Conservation (phyloP, 306 rosid genomes). For the Citrullus mucosospermus region DNA sequence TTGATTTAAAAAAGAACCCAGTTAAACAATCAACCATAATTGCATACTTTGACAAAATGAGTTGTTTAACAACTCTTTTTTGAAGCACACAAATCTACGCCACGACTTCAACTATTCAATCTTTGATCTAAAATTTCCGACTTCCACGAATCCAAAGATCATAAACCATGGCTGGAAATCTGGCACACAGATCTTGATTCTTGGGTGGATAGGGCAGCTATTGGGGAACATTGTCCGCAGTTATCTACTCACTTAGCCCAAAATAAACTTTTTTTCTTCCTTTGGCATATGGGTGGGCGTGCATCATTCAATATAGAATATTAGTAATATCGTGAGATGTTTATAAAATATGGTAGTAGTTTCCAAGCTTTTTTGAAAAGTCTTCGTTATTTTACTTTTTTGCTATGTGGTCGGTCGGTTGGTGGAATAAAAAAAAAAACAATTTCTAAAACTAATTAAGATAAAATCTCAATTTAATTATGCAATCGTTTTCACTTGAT, state of each 20-base stretch:
- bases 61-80: neutral
- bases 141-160: neutral
- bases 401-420: neutral
- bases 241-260: neutral
- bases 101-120: neutral
- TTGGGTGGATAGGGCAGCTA: neutral
- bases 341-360: neutral
- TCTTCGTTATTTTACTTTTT: neutral
- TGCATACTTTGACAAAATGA: neutral
- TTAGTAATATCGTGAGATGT: neutral
- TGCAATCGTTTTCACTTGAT: neutral
- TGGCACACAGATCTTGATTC: neutral
- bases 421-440: neutral
- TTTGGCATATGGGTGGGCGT: neutral
- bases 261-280: neutral
- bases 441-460: neutral
- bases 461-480: neutral
- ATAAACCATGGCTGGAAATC: neutral
- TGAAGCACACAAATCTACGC: neutral
- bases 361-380: neutral
- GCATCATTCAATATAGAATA: neutral
- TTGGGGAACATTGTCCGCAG: neutral
- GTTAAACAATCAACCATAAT: neutral
- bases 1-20: neutral
- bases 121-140: neutral